phyloP scores from a whole-genome alignment of 2,329 filamentous ascomycete genomes.

The Aspergillus fischeri region DNA sequence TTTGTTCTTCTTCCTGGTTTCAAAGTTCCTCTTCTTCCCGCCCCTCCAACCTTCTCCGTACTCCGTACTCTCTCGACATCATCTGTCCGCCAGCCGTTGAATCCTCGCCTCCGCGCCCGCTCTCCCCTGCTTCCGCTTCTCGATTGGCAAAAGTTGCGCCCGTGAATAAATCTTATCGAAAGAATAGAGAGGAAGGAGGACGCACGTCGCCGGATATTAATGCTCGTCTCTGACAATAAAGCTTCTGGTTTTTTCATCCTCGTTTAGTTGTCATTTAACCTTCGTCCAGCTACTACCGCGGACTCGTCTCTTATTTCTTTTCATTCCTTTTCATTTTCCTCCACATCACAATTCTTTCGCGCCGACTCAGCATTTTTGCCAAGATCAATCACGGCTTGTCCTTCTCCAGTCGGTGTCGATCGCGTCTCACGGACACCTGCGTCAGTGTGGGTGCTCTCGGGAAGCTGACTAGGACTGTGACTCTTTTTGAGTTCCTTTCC shows the following conservation, averaged over 20 bases:
- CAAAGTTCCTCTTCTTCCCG: constrained; percentile 10
- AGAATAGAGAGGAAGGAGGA: background rate
- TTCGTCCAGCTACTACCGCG: background rate
- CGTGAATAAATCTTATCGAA: background rate
- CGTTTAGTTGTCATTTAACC: background rate
- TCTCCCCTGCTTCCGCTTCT: constrained; percentile 14
- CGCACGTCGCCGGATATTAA: background rate
- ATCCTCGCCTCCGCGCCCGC: constrained; percentile 13
- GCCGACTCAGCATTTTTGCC: constrained; percentile 21
- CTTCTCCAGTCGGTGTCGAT: constrained; percentile 14
- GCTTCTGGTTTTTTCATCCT: background rate
- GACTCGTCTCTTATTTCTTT: constrained; percentile 1
- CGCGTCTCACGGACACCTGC: constrained; percentile 24
- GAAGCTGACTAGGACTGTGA: constrained; percentile 20
- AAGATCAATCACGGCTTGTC: constrained; percentile 13
- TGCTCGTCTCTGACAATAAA: background rate
- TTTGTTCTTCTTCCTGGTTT: background rate
- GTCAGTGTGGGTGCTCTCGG: constrained; percentile 17
- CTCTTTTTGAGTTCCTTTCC: constrained; percentile 20
- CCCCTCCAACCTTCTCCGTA: background rate
- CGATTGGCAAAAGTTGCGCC: constrained; percentile 3
- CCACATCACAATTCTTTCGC: background rate
- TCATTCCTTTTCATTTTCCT: background rate
- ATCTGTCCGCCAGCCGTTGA: constrained; percentile 18
- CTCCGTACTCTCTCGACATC: background rate